phyloP scores from a whole-genome alignment of 208 protist species.

The Novymonas esmeraldas region DNA sequence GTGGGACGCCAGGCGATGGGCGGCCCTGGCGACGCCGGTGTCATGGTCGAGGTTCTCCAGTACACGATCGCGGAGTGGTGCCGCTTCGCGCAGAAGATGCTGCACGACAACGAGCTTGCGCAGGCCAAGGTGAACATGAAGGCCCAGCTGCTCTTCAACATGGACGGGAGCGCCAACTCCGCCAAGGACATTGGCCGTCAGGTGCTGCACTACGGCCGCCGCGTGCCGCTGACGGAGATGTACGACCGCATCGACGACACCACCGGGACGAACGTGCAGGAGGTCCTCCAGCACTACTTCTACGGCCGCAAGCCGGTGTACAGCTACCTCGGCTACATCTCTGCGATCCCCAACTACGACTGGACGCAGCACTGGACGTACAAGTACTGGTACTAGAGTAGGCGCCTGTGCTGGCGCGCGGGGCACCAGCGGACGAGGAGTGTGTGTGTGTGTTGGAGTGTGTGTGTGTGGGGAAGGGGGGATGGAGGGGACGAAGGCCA shows the following conservation, averaged over 20 bases:
- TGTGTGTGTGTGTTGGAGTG: too few relatives aligned
- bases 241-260: constrained; percentile 92
- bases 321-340: constrained; percentile 87
- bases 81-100: constrained; percentile 83
- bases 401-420: neutral
- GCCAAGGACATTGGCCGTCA: constrained; percentile 88
- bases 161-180: constrained; percentile 87
- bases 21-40: constrained; percentile 63
- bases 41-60: constrained; percentile 87
- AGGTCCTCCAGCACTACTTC: constrained; percentile 92
- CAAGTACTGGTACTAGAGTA: constrained; percentile 91
- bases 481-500: neutral
- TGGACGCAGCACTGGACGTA: constrained; percentile 90
- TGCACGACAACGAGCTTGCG: constrained; percentile 84
- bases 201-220: constrained; percentile 83
- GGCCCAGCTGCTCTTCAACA: constrained; percentile 88
- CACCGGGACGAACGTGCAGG: constrained; percentile 83
- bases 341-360: constrained; percentile 85
- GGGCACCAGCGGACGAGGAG: neutral
- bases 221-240: constrained; percentile 89
- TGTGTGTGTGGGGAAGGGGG: neutral
- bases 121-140: constrained; percentile 92
- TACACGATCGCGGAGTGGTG: constrained; percentile 91
- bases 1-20: constrained; percentile 65
- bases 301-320: constrained; percentile 88